Evolutionary conservation across 2,329 filamentous ascomycete species (phyloP), one percentile per base, ranked within the genome.

Genomic region (Cercospora brassicicola): DNA sequence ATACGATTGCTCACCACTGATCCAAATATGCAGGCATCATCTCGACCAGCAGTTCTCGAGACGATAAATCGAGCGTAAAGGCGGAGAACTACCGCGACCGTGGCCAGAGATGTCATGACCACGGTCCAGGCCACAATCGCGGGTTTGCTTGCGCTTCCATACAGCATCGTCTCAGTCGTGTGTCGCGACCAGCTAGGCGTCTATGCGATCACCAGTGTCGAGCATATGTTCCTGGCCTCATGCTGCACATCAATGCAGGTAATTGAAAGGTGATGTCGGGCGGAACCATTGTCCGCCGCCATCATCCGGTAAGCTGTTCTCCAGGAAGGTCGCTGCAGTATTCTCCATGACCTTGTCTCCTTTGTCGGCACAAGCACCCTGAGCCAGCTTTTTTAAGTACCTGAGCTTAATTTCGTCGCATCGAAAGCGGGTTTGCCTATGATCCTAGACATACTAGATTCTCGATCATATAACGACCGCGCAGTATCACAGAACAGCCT

Each of bases 21-120:
- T 26, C 59, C 61, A 18, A 33, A 31, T 9, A 68, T 68, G 51
- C 60, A 56, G 4, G 39, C 67, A 59, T 68, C 67, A 36, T 68
- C 67, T 56, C 51, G 33, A 23, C 67, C 67, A 13, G 67, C 59
- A 18, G 36, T 68, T 66, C 59, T 65, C 59, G 31, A 48, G 3
- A 68, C 53, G 9, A 28, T 30, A 4, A 68, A 48, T 53, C 67
- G 57, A 6, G 63, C 63, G 45, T 70, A 73, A 11, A 74, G 39
- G 2, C 74, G 73, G 4, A 72, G 23, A 1, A 64, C 23, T 7
- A 70, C 70, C 4, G 69, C 65, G 11, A 72, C 39, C 2, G 64
- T 66, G 6, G 74, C 72, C 6, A 76, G 33, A 26, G 62, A 56
- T 1, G 70, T 71, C 65, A 76, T 75, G 11, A 61, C 62, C 28